Base-by-base conservation (phyloP, 352 stramenopile genomes). In the Pythium insidiosum region DNA sequence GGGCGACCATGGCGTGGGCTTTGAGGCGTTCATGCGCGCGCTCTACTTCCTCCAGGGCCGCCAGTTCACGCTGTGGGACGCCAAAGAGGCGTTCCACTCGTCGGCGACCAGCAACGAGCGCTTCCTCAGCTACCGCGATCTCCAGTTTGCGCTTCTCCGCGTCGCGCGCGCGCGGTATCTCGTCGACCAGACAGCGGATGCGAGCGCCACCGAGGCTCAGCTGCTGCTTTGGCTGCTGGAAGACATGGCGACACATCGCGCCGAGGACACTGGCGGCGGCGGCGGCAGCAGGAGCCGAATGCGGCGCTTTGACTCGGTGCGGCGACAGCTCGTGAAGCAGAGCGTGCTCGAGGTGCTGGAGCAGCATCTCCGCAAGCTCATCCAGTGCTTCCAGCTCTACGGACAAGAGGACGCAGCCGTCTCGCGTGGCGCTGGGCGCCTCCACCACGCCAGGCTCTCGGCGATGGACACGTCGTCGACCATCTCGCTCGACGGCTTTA, bases 21-120 rank as follows among this genome's bases (percentile, higher is more conserved):
- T 78, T 11, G 73, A 85, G 42, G 26, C 55, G 6, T 38, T 85
- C 47, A 50, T 64, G 12, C 43, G 53, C 29, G 35, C 59, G 22
- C 28, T 86, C 12, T 88, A 88, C 55, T 88, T 83, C 38, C 45
- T 80, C 26, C 76, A 88, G 56, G 66, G 82, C 31, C 46, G 53
- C 7, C 39, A 50, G 18, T 88, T 88, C 29, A 86, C 59, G 19
- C 43, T 88, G 9, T 77, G 86, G 12, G 76, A 88, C 30, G 62
- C 64, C 7, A 81, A 77, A 35, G 64, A 82, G 28, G 69, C 73
- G 7, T 86, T 84, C 21, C 60, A 61, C 6, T 74, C 68, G 11
- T 84, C 75, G 21, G 73, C 63, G 21, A 68, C 62, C 1, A 53
- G 58, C 2, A 74, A 58, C 25, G 67, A 83, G 33, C 56, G 52